Conservation (phyloP, 1,139 yeast species). For the Insectozyma bohioensis region DNA sequence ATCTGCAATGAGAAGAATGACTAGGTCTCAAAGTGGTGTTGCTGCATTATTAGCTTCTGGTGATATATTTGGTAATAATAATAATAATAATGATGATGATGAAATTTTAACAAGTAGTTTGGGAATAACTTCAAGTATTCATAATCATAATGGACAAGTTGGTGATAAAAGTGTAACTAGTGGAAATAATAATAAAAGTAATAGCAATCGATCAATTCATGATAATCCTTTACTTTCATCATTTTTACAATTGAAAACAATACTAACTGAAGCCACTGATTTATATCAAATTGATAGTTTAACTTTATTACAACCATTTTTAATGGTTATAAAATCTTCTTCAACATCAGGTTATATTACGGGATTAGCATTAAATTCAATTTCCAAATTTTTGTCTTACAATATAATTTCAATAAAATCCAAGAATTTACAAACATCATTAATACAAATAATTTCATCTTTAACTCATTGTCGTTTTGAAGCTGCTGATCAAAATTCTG, state of each 20-base stretch:
- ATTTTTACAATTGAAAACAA: slow-evolving; percentile 74
- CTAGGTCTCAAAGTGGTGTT: slow-evolving; percentile 80
- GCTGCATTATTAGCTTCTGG: slow-evolving; percentile 79
- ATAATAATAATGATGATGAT: slow-evolving; percentile 23
- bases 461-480: slow-evolving; percentile 94
- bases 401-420: slow-evolving; percentile 49
- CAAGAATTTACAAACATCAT: slow-evolving; percentile 47
- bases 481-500: slow-evolving; percentile 90
- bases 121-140: slow-evolving; percentile 23
- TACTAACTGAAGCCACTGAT: slow-evolving; percentile 57
- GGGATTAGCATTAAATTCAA: slow-evolving; percentile 72
- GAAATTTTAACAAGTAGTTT: slow-evolving; percentile 29
- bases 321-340: slow-evolving; percentile 82
- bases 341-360: slow-evolving; percentile 87
- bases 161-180: slow-evolving; percentile 1
- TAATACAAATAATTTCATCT: slow-evolving; percentile 68
- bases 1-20: slow-evolving; percentile 87
- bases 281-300: slow-evolving; percentile 65
- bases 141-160: slow-evolving; percentile 7
- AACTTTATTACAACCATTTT: slow-evolving; percentile 80
- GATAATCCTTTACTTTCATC: slow-evolving; percentile 75
- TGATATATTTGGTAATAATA: slow-evolving; percentile 32
- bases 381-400: slow-evolving; percentile 69
- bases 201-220: slow-evolving; percentile 9
- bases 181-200: slow-evolving; percentile 13